Evolutionary conservation across 352 stramenopile species (phyloP).

Genomic region (Pythium dissotocum): DNA sequence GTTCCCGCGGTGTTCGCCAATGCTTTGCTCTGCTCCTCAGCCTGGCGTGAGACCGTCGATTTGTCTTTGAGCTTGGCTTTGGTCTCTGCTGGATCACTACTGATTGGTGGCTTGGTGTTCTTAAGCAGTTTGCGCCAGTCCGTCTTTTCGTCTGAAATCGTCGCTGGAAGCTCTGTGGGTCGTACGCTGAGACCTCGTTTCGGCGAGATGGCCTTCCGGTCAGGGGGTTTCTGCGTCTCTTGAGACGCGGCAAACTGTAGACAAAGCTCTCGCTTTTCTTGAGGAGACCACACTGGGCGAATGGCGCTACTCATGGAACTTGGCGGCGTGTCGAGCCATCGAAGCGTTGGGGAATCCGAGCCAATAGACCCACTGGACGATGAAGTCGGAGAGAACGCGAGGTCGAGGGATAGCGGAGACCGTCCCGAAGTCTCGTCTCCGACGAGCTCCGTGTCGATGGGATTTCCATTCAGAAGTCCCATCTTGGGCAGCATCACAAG

Average conservation of each 20-base stretch:
- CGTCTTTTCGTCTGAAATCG: conserved; percentile 61
- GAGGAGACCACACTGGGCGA: conserved; percentile 29
- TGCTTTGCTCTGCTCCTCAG: background rate
- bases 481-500: conserved; percentile 57
- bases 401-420: conserved; percentile 20
- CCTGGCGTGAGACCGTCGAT: background rate
- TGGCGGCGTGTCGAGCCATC: conserved; percentile 26
- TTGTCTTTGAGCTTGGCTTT: background rate
- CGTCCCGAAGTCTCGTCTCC: conserved; percentile 4
- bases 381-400: conserved; percentile 11
- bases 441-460: background rate
- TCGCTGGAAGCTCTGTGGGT: conserved; percentile 45
- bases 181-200: conserved; percentile 43
- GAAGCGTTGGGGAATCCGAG: conserved; percentile 4
- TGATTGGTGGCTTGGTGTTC: conserved; percentile 10
- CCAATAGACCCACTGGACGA: conserved; percentile 4
- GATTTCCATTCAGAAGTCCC: conserved; percentile 58
- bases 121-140: conserved; percentile 73
- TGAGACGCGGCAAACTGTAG: conserved; percentile 35
- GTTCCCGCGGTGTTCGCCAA: conserved; percentile 18
- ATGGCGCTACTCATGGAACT: conserved; percentile 11
- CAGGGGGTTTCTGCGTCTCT: conserved; percentile 3
- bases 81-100: background rate
- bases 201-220: conserved; percentile 5
- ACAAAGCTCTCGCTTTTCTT: conserved; percentile 39